Base-by-base conservation (phyloP, 108 stramenopile species). In the Discostella stelligeroides region DNA sequence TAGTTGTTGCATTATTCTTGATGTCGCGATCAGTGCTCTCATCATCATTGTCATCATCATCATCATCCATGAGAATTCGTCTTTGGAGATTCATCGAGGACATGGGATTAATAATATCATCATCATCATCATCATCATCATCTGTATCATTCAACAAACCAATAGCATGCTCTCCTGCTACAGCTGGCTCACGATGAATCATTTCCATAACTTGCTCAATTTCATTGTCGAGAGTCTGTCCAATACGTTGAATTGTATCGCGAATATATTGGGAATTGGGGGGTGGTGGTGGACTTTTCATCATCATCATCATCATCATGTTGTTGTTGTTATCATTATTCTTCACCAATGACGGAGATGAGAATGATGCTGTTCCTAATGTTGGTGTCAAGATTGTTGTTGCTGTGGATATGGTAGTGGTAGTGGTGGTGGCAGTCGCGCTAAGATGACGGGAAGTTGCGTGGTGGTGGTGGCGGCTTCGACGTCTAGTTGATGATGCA, bases 21-120 rank as follows among this genome's bases (percentile, higher is more conserved):
- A n/a, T 58, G 10, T 48, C 42, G 30, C 28, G 20, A 38, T 29
- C 30, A 13, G 41, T 37, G 14, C 12, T 30, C 5, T 62, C 60
- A 40, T 59, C 30, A 12, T 63, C 70, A 37, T 40, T 28, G 21
- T 40, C 24, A 21, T 45, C 58, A 11, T 71, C 70, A 21, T 71
- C 27, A n/a, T 49, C 61, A 53, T 71, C 70, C 45, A 70, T 70
- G 39, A 70, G 14, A 12, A 34, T 17, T n/a, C 68, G 53, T 11
- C 5, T 3, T 25, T 29, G 27, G 4, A 39, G 18, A 8, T 54
- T 55, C 23, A 18, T 15, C 13, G 53, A 30, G 13, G 25, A 12
- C 5, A 51, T 38, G 4, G 34, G 4, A 47, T 50, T 25, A 11
- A 55, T 53, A 39, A 30, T 55, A 7, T 39, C 50, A 37, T 25